Conservation (phyloP, 164 flowering plant species). For the Liquidambar formosana region DNA sequence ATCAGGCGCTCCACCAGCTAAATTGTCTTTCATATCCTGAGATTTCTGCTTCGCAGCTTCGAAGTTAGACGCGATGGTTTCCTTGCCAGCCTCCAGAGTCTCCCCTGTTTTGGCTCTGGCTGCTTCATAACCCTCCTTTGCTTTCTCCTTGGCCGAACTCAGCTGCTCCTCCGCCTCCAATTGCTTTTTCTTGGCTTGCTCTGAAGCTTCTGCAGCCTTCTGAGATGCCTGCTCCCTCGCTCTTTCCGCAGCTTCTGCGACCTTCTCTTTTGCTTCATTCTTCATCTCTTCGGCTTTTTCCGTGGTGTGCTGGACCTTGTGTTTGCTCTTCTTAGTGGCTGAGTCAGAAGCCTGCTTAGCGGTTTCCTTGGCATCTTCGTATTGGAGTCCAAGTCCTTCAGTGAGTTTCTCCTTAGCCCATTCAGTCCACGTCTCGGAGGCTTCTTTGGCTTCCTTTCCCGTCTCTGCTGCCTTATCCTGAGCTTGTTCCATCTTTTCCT, state of each 20-base stretch:
- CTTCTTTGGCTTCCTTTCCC: constrained; percentile 22
- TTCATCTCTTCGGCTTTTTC: constrained; percentile 13
- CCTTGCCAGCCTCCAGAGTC: constrained; percentile 32
- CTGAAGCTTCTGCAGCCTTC: background rate
- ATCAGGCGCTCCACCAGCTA: constrained; percentile 12
- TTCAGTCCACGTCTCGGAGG: constrained; percentile 46
- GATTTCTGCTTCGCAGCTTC: constrained; percentile 33
- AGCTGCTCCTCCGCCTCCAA: constrained; percentile 19
- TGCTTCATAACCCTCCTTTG: constrained; percentile 32
- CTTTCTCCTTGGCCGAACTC: constrained; percentile 27
- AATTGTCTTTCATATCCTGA: constrained; percentile 16
- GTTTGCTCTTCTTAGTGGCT: constrained; percentile 14
- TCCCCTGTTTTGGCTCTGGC: constrained; percentile 36
- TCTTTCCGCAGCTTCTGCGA: background rate
- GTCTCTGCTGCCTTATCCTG: constrained; percentile 15
- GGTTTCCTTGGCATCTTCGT: constrained; percentile 19
- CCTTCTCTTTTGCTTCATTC: constrained; percentile 12
- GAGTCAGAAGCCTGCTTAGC: constrained; percentile 17
- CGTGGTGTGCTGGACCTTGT: background rate
- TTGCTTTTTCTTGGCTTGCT: constrained; percentile 14
- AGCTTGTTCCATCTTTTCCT: constrained; percentile 12
- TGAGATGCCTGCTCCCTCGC: constrained; percentile 4
- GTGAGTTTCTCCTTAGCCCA: constrained; percentile 61
- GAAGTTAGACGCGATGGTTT: constrained; percentile 21
- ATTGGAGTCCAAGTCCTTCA: constrained; percentile 36